Percentiles rank a stretch among this genome's conserved stretches.
phyloP scores from a whole-genome alignment of 1,139 yeast genomes.

The Yamadazyma spencermartinsiae region DNA sequence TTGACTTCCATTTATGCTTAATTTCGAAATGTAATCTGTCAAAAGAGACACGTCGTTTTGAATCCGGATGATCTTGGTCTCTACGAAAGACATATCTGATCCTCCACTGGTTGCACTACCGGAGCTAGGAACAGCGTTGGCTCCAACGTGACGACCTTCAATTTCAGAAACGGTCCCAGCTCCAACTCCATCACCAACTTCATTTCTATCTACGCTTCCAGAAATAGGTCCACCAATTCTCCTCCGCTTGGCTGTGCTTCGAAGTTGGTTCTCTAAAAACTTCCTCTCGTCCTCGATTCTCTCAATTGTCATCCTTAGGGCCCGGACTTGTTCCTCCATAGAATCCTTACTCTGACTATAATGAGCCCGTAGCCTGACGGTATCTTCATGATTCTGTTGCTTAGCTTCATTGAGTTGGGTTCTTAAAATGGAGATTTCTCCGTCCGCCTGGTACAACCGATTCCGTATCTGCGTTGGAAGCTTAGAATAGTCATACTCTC shows the following conservation, averaged over 20 bases:
- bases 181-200: no score
- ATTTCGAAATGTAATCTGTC: slow-evolving; percentile 38
- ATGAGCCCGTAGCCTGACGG: slow-evolving; percentile 39
- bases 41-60: slow-evolving; percentile 38
- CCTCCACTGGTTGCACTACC: no score
- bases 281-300: slow-evolving; percentile 70
- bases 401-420: slow-evolving; percentile 58
- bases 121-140: no score
- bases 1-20: slow-evolving; percentile 50
- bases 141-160: no score
- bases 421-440: slow-evolving; percentile 75
- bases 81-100: no score
- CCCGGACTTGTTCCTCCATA: slow-evolving; percentile 42
- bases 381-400: slow-evolving; percentile 42
- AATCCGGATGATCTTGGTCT: slow-evolving; percentile 23
- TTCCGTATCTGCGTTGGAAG: slow-evolving; percentile 16
- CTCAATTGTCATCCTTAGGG: slow-evolving; percentile 47
- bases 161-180: no score
- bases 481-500: background rate
- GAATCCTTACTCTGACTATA: slow-evolving; percentile 30
- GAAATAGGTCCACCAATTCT: slow-evolving; percentile 3
- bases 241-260: slow-evolving; percentile 22
- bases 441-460: slow-evolving; percentile 54
- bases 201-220: background rate
- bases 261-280: slow-evolving; percentile 52